These are phyloP conservation scores for Termitomyces sp. DNA, from an alignment of 768 basidiomycete species.

Conservation along the genomic window DNA sequence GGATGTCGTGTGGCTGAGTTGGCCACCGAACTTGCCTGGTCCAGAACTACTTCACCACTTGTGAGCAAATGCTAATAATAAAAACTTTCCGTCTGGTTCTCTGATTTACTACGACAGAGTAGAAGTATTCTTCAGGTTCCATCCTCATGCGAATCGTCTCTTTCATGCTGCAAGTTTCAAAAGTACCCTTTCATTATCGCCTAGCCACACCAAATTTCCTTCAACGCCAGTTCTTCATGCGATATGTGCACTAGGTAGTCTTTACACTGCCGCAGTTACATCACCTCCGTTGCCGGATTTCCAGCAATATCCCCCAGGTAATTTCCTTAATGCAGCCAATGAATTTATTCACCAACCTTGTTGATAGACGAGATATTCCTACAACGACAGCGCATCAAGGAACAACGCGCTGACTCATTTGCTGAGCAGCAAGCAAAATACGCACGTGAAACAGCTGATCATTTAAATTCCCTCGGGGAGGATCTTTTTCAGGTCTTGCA, in stretches of 20 bases:
- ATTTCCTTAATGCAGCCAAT: slow-evolving; percentile 1
- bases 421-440: slow-evolving; percentile 61
- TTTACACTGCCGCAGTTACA: slow-evolving; percentile 68
- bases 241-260: slow-evolving; percentile 78
- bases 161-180: slow-evolving; percentile 69
- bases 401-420: slow-evolving; percentile 54
- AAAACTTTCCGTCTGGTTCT: background rate
- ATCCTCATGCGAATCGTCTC: slow-evolving; percentile 69
- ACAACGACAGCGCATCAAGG: slow-evolving; percentile 39
- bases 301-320: slow-evolving; percentile 45
- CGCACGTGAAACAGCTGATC: slow-evolving; percentile 49
- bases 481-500: slow-evolving; percentile 59
- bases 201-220: slow-evolving; percentile 73
- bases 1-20: slow-evolving; percentile 50
- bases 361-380: slow-evolving; percentile 52
- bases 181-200: slow-evolving; percentile 58
- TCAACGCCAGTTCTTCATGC: slow-evolving; percentile 71
- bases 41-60: slow-evolving; percentile 63
- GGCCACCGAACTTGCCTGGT: slow-evolving; percentile 63
- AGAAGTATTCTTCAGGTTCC: slow-evolving; percentile 76
- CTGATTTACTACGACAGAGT: slow-evolving; percentile 32
- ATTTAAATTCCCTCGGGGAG: slow-evolving; percentile 46
- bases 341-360: background rate
- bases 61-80: slow-evolving; percentile 34
- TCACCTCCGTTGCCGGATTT: slow-evolving; percentile 53